Evolutionary conservation across 192 early-diverging fungal species (phyloP).

Genomic region (Dimargaris xerosporica): DNA sequence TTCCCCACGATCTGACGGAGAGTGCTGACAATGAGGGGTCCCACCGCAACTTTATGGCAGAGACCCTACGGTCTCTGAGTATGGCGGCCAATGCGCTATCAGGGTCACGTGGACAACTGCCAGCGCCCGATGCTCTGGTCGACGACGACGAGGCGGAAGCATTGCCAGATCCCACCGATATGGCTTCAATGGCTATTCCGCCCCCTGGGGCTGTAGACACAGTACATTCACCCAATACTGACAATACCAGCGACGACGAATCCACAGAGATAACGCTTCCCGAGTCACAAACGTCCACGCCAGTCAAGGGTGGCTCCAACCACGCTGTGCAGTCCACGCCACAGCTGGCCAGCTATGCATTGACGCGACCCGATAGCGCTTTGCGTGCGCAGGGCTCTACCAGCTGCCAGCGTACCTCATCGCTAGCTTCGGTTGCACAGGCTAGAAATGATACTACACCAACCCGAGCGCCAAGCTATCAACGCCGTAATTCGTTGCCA

Average conservation of each 20-base stretch:
- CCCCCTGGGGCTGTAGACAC: no score
- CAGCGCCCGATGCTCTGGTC: no score
- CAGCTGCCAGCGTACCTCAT: no score
- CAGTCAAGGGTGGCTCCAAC: not conserved
- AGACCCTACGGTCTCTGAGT: no score
- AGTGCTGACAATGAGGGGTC: conserved; percentile 11
- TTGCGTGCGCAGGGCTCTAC: conserved; percentile 10
- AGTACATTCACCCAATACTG: no score
- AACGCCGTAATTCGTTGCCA: not conserved
- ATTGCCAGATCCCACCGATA: no score
- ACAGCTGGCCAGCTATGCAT: no score
- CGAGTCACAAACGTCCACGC: not conserved
- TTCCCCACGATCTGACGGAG: not conserved
- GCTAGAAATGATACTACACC: no score
- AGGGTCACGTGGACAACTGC: conserved; percentile 14
- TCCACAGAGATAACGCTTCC: not conserved
- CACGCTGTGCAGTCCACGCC: no score
- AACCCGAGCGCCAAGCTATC: conserved; percentile 12
- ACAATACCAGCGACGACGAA: not conserved
- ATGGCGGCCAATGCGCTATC: not conserved
- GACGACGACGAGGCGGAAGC: no score
- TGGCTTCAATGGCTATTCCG: no score
- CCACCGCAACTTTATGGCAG: not conserved
- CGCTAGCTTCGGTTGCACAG: not conserved
- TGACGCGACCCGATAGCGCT: not conserved